phyloP scores from a whole-genome alignment of 2,329 filamentous ascomycete genomes.

The Raffaelea arxii region DNA sequence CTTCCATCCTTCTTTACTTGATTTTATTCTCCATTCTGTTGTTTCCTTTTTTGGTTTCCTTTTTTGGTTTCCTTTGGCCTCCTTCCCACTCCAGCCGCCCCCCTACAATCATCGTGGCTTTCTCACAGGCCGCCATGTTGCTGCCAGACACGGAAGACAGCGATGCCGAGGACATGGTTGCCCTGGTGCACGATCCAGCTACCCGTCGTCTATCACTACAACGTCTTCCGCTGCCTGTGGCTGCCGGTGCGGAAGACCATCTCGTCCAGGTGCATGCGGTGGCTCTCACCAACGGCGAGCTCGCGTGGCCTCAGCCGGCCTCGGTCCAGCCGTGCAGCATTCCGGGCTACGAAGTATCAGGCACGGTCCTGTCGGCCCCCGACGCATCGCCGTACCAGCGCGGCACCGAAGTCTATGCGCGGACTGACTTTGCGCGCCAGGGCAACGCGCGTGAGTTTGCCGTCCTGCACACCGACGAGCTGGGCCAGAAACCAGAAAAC shows the following conservation, averaged over 20 bases:
- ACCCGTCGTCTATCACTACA: conserved; percentile 4
- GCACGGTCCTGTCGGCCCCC: conserved; percentile 17
- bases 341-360: conserved; percentile 21
- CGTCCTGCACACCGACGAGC: conserved; percentile 10
- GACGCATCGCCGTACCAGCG: conserved; percentile 16
- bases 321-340: conserved; percentile 7
- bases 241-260: conserved; percentile 13
- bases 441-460: conserved; percentile 15
- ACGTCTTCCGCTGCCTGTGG: conserved; percentile 9
- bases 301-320: conserved; percentile 15
- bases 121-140: neutral
- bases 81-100: neutral
- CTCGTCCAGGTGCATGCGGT: conserved; percentile 21
- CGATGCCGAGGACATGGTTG: conserved; percentile 5
- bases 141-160: neutral
- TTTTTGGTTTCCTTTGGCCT: neutral
- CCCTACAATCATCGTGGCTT: too few species aligned
- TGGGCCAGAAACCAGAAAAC: conserved; percentile 13
- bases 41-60: neutral
- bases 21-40: neutral
- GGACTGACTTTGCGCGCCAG: conserved; percentile 13
- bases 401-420: conserved; percentile 20
- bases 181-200: conserved; percentile 7
- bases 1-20: neutral
- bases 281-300: conserved; percentile 19